These are phyloP conservation scores for Fragaria nilgerrensis DNA, from an alignment of 306 rosid species.

Conservation along the genomic window DNA sequence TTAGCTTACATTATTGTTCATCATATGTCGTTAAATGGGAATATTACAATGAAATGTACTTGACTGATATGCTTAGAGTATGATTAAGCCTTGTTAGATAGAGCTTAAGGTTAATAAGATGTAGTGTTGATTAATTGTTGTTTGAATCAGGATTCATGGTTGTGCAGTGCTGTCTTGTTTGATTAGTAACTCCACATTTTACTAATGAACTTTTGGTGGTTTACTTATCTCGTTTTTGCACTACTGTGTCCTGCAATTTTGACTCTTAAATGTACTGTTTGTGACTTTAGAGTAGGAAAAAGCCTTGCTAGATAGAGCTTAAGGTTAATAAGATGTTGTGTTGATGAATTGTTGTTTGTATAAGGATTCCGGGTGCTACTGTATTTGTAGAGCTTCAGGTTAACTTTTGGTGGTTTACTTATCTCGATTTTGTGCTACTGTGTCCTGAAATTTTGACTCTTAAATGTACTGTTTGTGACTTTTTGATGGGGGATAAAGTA, in stretches of 20 bases:
- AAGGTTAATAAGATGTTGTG: not conserved
- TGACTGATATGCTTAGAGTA: too few relatives aligned
- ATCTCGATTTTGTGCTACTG: not conserved
- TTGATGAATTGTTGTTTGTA: not conserved
- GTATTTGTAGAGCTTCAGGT: too few relatives aligned
- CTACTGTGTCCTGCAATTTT: not conserved
- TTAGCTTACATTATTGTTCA: too few relatives aligned
- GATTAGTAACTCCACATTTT: too few relatives aligned
- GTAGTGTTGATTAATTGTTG: not conserved
- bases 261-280: not conserved
- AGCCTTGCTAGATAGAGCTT: not conserved
- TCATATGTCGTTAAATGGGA: too few relatives aligned
- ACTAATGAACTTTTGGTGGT: not conserved
- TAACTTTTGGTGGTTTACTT: not conserved
- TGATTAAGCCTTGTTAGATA: too few relatives aligned
- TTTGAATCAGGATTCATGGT: not conserved
- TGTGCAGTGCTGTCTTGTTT: too few relatives aligned
- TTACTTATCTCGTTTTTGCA: not conserved
- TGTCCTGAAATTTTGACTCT: not conserved
- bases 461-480: not conserved
- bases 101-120: not conserved
- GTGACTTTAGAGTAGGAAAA: not conserved
- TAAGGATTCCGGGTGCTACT: not conserved
- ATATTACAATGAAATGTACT: too few relatives aligned
- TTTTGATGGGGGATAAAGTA: not conserved